A percentile compares a stretch with the other conserved stretches of the same genome.
Evolutionary conservation across 345 rosid species (phyloP).

Genomic region (Jatropha curcas): DNA sequence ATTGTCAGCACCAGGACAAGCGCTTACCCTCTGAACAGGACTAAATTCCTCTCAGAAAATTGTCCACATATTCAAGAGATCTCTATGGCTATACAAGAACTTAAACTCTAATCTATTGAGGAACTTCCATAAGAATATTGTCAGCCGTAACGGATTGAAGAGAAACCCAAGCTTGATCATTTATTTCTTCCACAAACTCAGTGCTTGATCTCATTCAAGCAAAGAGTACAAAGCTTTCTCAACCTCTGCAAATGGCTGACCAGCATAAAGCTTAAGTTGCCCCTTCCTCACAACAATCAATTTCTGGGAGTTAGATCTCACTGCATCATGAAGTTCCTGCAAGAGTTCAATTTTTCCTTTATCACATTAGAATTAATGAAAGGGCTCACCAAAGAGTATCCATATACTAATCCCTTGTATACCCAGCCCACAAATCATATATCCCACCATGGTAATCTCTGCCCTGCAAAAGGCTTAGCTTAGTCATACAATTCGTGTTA

Average conservation of each 20-base stretch:
- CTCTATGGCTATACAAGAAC: background rate
- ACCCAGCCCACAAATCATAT: background rate
- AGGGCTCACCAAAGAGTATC: background rate
- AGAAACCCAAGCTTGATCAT: background rate
- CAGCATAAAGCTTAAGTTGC: constrained; percentile 72
- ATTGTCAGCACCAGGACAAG: background rate
- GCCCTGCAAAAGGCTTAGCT: background rate
- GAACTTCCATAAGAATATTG: no score
- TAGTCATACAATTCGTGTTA: background rate
- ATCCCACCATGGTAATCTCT: background rate
- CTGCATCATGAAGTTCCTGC: constrained; percentile 64
- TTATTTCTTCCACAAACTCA: background rate
- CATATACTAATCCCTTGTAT: background rate
- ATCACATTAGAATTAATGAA: background rate
- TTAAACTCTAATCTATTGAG: background rate
- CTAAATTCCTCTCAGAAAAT: background rate
- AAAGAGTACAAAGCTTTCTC: constrained; percentile 61
- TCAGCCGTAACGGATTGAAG: no score
- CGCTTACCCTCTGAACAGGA: background rate
- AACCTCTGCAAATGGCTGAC: constrained; percentile 69
- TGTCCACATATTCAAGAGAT: background rate
- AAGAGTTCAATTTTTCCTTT: constrained; percentile 8
- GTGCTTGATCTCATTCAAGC: constrained; percentile 34
- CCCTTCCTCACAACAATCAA: constrained; percentile 68
- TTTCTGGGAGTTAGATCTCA: constrained; percentile 46